A percentile compares a stretch with the other conserved stretches of the same genome.
Conservation (phyloP, 2,329 filamentous ascomycete species). For the Stromatinia cepivora region DNA sequence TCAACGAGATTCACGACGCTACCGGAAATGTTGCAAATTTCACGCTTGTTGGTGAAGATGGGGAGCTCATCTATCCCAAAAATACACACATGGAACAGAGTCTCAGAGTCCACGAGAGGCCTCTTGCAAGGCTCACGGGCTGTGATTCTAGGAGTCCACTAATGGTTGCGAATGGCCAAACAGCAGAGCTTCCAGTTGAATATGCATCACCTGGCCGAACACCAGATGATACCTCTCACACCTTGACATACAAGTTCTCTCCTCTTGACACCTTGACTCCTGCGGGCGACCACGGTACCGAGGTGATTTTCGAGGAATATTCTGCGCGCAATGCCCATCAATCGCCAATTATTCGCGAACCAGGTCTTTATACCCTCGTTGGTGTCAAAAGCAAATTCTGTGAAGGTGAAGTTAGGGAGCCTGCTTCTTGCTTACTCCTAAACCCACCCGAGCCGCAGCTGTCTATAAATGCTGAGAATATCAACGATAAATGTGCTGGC, state of each 20-base stretch:
- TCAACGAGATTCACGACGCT: slow-evolving; percentile 89
- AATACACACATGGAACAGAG: slow-evolving; percentile 67
- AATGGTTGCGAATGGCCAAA: slow-evolving; percentile 75
- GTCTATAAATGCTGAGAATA: slow-evolving; percentile 71
- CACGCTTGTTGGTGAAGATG: slow-evolving; percentile 63
- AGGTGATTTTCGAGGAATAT: slow-evolving; percentile 58
- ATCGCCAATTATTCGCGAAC: slow-evolving; percentile 67
- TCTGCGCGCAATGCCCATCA: slow-evolving; percentile 62
- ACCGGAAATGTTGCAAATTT: slow-evolving; percentile 87
- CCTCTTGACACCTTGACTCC: slow-evolving; percentile 68
- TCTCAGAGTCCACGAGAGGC: slow-evolving; percentile 85
- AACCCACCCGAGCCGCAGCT: slow-evolving; percentile 88
- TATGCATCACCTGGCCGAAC: slow-evolving; percentile 63
- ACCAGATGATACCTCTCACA: slow-evolving; percentile 65
- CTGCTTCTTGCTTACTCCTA: slow-evolving; percentile 86
- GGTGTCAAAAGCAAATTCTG: slow-evolving; percentile 80
- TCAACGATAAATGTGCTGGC: slow-evolving; percentile 92
- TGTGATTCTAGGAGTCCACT: slow-evolving; percentile 81
- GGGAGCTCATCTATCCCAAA: slow-evolving; percentile 59
- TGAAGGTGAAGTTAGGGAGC: slow-evolving; percentile 85
- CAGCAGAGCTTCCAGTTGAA: slow-evolving; percentile 66
- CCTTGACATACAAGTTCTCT: slow-evolving; percentile 79
- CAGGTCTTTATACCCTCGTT: slow-evolving; percentile 84
- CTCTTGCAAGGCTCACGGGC: slow-evolving; percentile 66
- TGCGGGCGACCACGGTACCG: slow-evolving; percentile 67